Conservation (phyloP, 2,329 filamentous ascomycete genomes). For the Colletotrichum simmondsii region DNA sequence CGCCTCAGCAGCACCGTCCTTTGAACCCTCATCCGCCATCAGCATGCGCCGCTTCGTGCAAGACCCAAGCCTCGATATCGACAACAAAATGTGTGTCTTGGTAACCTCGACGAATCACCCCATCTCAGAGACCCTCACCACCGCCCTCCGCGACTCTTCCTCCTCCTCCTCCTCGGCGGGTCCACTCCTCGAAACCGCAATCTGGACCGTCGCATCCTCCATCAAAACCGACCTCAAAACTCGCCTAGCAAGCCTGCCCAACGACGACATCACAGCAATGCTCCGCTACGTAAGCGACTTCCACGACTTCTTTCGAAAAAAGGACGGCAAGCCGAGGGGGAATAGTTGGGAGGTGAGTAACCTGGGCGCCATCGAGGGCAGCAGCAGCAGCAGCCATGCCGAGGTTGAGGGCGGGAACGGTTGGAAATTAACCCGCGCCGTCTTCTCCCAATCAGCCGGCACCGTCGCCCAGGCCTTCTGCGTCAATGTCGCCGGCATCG, state of each 20-base stretch:
- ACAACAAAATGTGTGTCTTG: constrained; percentile 50
- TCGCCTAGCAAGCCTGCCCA: constrained; percentile 47
- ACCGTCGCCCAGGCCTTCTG: constrained; percentile 54
- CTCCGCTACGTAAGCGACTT: constrained; percentile 57
- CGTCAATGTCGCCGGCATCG: constrained; percentile 60
- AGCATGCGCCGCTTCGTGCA: constrained; percentile 53
- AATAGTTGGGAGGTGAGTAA: constrained; percentile 65
- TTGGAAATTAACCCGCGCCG: constrained; percentile 53
- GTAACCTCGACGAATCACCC: constrained; percentile 49
- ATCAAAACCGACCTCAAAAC: constrained; percentile 48
- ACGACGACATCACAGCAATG: constrained; percentile 55
- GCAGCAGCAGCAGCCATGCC: too few relatives aligned
- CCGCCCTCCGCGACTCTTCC: constrained; percentile 38
- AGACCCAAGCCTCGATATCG: constrained; percentile 41
- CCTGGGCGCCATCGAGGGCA: constrained; percentile 53
- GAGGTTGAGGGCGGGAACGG: constrained; percentile 2
- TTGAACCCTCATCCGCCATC: constrained; percentile 55
- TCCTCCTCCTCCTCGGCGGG: background rate
- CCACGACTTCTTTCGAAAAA: constrained; percentile 49
- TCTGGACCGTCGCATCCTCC: constrained; percentile 55
- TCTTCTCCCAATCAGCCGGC: constrained; percentile 62
- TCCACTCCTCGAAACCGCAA: constrained; percentile 39
- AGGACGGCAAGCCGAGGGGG: constrained; percentile 54
- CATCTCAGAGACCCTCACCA: constrained; percentile 40
- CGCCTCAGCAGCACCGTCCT: constrained; percentile 42